Base-by-base conservation (phyloP, 257 asterid species). In the Forsythia suspensa region DNA sequence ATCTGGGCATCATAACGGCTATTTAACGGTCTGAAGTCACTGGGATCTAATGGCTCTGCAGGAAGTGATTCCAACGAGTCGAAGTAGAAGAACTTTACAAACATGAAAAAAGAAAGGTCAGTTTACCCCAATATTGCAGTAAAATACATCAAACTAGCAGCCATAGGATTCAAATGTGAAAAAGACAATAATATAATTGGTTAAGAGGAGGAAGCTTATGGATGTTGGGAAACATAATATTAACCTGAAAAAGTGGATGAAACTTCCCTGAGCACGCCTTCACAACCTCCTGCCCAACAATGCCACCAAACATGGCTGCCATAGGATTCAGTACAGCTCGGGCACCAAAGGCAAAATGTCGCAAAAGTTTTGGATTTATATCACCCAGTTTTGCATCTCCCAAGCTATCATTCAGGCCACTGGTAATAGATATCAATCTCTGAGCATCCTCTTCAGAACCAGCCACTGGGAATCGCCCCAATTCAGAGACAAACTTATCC, bases 261-360 rank as follows among this genome's bases (percentile, higher is more conserved):
- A 94, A 94, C 86, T 94, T 94, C 80, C 97, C 97, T 75, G 98
- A 91, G 91, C 98, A 94, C 51, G 98, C 98, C 90, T 94, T 94
- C 88, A 94, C 72, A 84, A 94, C 93, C 86, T 94, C 98, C 91
- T 94, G 98, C 46, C 97, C 98, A 59, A 94, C 97, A 85, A 94
- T 88, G 80, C 98, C 98, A 77, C 98, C 98, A 82, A 92, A 94
- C 92, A 94, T 94, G 86, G 97, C 98, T 84, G 98, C 97, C 97
- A 94, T 91, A 70, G 98, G 97, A 80, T 92, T 94, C 78, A 94
- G 88, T 52, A 92, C 95, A 59, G 97, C 98, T 70, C 97, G 91
- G 39, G 97, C 91, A 77, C 98, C 98, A 86, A 86, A 91, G 77
- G 97, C 91, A 79, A 94, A 94, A 52, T 91, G 89, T 76, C 82